Conservation (phyloP, 768 basidiomycete species). For the Phlebiopsis gigantea region DNA sequence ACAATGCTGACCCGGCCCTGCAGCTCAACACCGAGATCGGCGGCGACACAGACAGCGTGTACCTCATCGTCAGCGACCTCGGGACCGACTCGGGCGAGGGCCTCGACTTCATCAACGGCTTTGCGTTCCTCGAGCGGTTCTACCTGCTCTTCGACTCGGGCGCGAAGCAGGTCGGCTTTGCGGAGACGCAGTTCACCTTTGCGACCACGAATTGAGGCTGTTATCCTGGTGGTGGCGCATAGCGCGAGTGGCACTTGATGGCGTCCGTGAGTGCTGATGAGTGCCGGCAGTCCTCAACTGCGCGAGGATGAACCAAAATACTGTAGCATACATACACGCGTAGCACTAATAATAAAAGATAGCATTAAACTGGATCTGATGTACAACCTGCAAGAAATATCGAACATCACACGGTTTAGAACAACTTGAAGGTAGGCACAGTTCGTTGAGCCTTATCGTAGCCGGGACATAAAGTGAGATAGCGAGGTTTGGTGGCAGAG, state of each 20-base stretch:
- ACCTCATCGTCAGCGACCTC: slow-evolving; percentile 21
- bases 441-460: no score
- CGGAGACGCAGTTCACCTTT: slow-evolving; percentile 42
- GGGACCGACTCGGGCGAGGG: slow-evolving; percentile 17
- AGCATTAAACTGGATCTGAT: no score
- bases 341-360: neutral
- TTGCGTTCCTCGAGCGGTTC: slow-evolving; percentile 29
- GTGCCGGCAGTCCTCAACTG: neutral
- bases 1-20: neutral
- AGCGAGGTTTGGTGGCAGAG: slow-evolving; percentile 20
- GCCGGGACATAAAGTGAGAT: no score
- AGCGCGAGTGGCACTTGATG: no score
- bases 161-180: slow-evolving; percentile 46
- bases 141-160: slow-evolving; percentile 46
- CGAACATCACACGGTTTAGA: no score
- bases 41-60: slow-evolving; percentile 15
- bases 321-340: neutral
- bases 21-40: slow-evolving; percentile 22
- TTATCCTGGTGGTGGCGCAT: no score
- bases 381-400: no score
- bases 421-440: no score
- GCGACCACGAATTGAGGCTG: slow-evolving; percentile 33
- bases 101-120: slow-evolving; percentile 23
- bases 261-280: no score
- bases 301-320: neutral